These are phyloP conservation scores for Nemania serpens DNA, from an alignment of 2,329 filamentous ascomycete species.

Conservation along the genomic window DNA sequence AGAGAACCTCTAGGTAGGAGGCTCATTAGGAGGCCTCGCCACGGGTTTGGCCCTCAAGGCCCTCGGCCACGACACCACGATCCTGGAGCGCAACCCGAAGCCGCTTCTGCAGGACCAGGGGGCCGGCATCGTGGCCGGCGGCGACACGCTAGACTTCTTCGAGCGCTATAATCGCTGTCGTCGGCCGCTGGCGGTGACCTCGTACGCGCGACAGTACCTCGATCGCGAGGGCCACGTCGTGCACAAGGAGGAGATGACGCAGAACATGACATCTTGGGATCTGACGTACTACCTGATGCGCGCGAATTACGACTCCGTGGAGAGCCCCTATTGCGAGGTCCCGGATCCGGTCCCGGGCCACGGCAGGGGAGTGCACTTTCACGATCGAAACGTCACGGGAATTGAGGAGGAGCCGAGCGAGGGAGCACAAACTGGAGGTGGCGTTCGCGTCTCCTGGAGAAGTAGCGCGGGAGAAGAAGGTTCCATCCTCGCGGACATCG, in stretches of 20 bases:
- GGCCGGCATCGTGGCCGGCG: conserved; percentile 53
- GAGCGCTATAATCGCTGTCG: conserved; percentile 46
- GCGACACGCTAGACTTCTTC: conserved; percentile 49
- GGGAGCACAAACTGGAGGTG: not conserved
- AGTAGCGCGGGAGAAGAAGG: conserved; percentile 41
- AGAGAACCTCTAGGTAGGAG: conserved; percentile 43
- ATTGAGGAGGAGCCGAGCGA: conserved; percentile 32
- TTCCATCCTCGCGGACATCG: conserved; percentile 42
- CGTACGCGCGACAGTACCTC: conserved; percentile 42
- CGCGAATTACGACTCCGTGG: conserved; percentile 49
- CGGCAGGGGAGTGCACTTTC: conserved; percentile 40
- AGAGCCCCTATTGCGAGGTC: conserved; percentile 41
- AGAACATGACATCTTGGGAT: conserved; percentile 56
- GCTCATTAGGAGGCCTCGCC: conserved; percentile 49
- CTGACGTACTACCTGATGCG: conserved; percentile 50
- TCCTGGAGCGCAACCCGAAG: conserved; percentile 50
- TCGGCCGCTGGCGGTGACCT: conserved; percentile 40
- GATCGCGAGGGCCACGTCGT: conserved; percentile 41
- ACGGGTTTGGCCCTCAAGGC: conserved; percentile 47
- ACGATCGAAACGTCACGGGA: conserved; percentile 42
- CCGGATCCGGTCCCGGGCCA: conserved; percentile 34
- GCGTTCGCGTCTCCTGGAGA: conserved; percentile 41
- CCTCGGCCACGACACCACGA: conserved; percentile 48
- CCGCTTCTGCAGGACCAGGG: conserved; percentile 53
- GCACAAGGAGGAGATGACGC: conserved; percentile 42